Evolutionary conservation across 2,329 filamentous ascomycete species (phyloP), one percentile per base, ranked within the genome.

Genomic region (Bipolaris sorokiniana): DNA sequence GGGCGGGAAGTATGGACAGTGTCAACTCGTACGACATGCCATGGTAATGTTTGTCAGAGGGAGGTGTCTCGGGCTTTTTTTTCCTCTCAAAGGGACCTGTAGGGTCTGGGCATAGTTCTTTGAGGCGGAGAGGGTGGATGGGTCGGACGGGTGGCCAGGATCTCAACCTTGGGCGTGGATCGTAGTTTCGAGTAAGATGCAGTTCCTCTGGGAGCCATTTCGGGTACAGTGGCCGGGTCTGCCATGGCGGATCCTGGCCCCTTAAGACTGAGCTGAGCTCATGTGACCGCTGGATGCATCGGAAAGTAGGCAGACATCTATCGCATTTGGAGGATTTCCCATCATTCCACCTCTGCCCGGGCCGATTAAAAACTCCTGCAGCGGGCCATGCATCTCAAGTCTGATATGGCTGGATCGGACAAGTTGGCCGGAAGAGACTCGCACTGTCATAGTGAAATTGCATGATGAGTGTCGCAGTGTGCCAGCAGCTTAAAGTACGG

Each of bases 261-360:
- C 34, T 48, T 23, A 22, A 38, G 33, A 34, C 26, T 28, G 13
- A 23, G n/a, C 23, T 34, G 41, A 45, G 42, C 42, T 45, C 36
- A 36, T 46, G 34, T 42, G 47, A 34, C 37, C 26, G 48, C 18
- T 20, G 7, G 16, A 37, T 20, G 18, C 11, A 51, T 53, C 38
- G 45, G 38, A 40, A 37, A 45, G 28, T 38, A 16, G 15, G 48
- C 38, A 44, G 36, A 42, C 23, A 55, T 41, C 20, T 49, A 44
- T 52, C 31, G 40, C 20, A 46, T 57, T 57, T 16, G 15, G 18
- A 16, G 26, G 16, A 57, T 54, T 54, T 54, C 50, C 54, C 54
- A 57, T 57, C 54, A 48, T 48, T 49, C 50, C 50, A 57, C 54
- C 54, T 45, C 37, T n/a, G 23, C 26, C 23, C 48, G 48, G 48